Conservation (phyloP, 352 stramenopile species). For the Phytophthora hibernalis region DNA sequence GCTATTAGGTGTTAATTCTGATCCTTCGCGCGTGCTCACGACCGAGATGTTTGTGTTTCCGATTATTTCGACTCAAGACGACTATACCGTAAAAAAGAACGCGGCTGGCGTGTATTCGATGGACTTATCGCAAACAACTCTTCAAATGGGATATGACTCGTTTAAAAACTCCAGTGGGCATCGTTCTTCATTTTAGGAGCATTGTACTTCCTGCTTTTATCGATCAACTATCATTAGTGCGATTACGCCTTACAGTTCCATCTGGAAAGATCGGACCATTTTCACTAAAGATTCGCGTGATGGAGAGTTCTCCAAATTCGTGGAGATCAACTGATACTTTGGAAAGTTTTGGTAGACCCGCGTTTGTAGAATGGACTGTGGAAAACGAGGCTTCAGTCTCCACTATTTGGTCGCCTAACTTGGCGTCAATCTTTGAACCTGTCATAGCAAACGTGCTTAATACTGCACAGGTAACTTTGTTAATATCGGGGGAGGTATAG, state of each 20-base stretch:
- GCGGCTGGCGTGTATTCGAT: constrained; percentile 13
- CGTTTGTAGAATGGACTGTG: constrained; percentile 43
- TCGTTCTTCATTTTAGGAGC: constrained; percentile 24
- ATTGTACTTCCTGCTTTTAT: constrained; percentile 42
- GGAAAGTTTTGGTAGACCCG: constrained; percentile 29
- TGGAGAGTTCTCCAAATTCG: constrained; percentile 20
- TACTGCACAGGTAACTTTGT: constrained; percentile 15
- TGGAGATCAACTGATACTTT: constrained; percentile 22
- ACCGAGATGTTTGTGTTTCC: constrained; percentile 30
- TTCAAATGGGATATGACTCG: constrained; percentile 33
- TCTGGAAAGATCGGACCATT: constrained; percentile 55
- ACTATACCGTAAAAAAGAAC: constrained; percentile 26
- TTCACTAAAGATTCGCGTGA: constrained; percentile 42
- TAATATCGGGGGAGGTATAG: constrained; percentile 55
- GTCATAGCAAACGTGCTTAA: neutral
- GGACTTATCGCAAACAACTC: constrained; percentile 9
- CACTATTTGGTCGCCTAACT: constrained; percentile 44
- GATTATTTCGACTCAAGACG: constrained; percentile 18
- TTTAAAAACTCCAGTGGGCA: constrained; percentile 17
- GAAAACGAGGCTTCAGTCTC: constrained; percentile 24
- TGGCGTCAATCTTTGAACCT: constrained; percentile 31
- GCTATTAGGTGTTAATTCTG: constrained; percentile 24
- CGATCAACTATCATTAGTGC: constrained; percentile 30
- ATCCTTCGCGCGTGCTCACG: constrained; percentile 3
- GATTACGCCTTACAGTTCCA: constrained; percentile 48